Base-by-base conservation (phyloP, 108 stramenopile genomes). In the Stephanodiscus minutulus region DNA sequence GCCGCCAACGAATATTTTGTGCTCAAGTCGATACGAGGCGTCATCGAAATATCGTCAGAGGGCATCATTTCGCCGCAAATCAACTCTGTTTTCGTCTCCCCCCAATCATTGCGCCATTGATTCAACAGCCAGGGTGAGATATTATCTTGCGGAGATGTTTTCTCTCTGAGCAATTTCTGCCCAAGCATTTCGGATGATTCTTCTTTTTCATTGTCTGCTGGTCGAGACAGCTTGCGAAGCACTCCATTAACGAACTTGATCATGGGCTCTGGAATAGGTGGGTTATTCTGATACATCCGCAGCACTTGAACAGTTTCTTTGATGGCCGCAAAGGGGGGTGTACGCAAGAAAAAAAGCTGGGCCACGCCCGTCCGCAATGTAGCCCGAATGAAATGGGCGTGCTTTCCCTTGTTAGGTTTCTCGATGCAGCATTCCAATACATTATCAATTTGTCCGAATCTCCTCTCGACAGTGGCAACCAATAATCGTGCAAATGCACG, bases 221-320 rank as follows among this genome's bases (percentile, higher is more conserved):
- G 68, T 39, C 83, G 64, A 11, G 82, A 79, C 7, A 94, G 53
- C 13, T 83, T 73, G 46, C 93, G 76, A 11, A 94, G 68, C 1
- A 92, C 81, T 18, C 89, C 93, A 82, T 94, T 94, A 0, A 83
- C 91, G 85, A 89, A 89, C n/a, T 82, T 87, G 29, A 89, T 87
- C 66, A 87, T 84, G 22, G 86, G 56, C 64, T 91, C 79, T 22
- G 83, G 83, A 36, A 77, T 80, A 46, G 68, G 70, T 8, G 24
- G 28, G 12, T 27, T 35, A 3, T 72, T 71, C 10, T 24, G 71
- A 69, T 78, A 37, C 52, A 74, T 79, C 22, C 88, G 75, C 37
- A 90, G 58, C 9, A 91, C 86, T 49, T 94, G 79, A 20, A 94
- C 91, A 3, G 90, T 94, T 72, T 91, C 88, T 50, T 84, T 77